phyloP scores from a whole-genome alignment of 345 rosid species.

The Citrus sinensis region DNA sequence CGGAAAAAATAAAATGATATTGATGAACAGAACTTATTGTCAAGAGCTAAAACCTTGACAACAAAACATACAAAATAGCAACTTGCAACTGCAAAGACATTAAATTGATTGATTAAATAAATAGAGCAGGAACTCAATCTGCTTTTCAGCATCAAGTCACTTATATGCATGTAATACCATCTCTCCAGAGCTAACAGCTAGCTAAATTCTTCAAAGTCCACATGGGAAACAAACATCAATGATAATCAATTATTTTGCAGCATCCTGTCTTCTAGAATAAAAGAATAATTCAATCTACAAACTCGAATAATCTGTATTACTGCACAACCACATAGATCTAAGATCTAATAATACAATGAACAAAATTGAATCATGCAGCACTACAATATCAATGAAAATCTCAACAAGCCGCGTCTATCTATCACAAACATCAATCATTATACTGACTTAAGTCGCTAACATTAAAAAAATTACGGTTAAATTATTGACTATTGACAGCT shows the following conservation, averaged over 20 bases:
- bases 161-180: not conserved
- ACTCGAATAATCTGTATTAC: not conserved
- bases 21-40: slow-evolving; percentile 19
- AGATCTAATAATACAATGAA: not conserved
- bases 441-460: not conserved
- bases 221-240: not conserved
- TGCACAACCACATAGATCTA: not conserved
- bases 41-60: not conserved
- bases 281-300: not conserved
- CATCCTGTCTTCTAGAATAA: not conserved
- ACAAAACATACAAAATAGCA: not conserved
- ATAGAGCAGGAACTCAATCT: not conserved
- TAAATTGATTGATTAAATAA: not conserved
- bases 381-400: not conserved
- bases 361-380: not conserved
- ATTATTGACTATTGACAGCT: not conserved
- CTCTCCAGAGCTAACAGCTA: not conserved
- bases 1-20: slow-evolving; percentile 33
- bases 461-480: not conserved
- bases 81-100: not conserved
- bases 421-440: not conserved
- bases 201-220: not conserved
- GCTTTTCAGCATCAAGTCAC: not conserved
- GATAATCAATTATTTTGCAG: not conserved
- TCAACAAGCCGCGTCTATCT: not conserved